phyloP scores from a whole-genome alignment of 306 rosid species.

The Gastrolobium villosum region DNA sequence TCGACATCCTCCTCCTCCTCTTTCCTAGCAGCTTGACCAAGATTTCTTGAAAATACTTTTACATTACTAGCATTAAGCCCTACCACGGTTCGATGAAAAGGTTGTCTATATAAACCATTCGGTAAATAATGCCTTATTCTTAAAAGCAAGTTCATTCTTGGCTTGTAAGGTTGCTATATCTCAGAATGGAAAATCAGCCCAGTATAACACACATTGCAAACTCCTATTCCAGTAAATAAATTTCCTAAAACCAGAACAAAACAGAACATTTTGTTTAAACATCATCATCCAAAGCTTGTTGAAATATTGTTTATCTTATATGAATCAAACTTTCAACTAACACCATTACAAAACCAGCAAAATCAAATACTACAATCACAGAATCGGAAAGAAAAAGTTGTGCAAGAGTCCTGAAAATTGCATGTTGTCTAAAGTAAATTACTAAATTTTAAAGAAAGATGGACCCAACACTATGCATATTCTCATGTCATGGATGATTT shows the following conservation, averaged over 20 bases:
- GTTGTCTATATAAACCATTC: slow-evolving; percentile 52
- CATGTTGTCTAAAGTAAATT: background rate
- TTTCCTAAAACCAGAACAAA: slow-evolving; percentile 49
- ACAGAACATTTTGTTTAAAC: slow-evolving; percentile 29
- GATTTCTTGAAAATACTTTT: slow-evolving; percentile 55
- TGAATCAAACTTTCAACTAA: background rate
- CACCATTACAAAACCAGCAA: background rate
- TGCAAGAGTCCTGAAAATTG: background rate
- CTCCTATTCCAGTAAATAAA: slow-evolving; percentile 37
- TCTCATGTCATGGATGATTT: slow-evolving; percentile 1
- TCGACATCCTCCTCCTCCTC: slow-evolving; percentile 80
- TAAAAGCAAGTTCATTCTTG: slow-evolving; percentile 70
- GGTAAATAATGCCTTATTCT: slow-evolving; percentile 68
- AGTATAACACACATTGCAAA: slow-evolving; percentile 25
- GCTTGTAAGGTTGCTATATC: slow-evolving; percentile 33
- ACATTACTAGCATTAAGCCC: slow-evolving; percentile 41
- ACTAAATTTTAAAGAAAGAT: background rate
- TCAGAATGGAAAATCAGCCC: slow-evolving; percentile 48
- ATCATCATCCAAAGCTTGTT: slow-evolving; percentile 5
- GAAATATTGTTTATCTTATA: slow-evolving; percentile 2
- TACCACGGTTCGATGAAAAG: slow-evolving; percentile 35
- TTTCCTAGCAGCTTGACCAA: slow-evolving; percentile 75
- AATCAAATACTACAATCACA: slow-evolving; percentile 10
- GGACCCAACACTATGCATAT: background rate
- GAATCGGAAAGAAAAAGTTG: background rate